Conservation (phyloP, 139 green algal genomes). For the Dunaliella sp. region DNA sequence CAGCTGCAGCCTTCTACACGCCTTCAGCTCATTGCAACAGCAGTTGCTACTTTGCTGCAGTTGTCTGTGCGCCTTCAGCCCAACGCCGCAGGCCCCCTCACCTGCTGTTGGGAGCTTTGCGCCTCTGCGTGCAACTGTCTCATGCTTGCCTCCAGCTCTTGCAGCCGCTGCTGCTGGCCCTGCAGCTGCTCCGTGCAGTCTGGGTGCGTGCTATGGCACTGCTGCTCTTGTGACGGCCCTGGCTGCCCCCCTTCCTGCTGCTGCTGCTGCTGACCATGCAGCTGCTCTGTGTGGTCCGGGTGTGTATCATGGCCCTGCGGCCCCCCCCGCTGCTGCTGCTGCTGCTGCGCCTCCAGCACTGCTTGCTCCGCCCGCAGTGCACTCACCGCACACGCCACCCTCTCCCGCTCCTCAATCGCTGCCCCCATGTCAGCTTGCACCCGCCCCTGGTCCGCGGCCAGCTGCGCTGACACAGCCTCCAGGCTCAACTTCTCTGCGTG, state of each 20-base stretch:
- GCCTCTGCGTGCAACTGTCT: not conserved
- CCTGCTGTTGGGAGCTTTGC: not conserved
- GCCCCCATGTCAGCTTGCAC: not conserved
- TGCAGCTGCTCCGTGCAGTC: conserved; percentile 22
- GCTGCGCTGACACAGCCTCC: not conserved
- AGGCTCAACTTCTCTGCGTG: not conserved
- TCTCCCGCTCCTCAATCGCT: not conserved
- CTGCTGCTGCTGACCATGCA: conserved; percentile 16
- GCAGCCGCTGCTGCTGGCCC: conserved; percentile 6
- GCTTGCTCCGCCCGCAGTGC: not conserved
- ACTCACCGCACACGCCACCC: not conserved
- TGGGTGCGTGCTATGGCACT: not conserved
- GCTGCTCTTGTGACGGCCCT: not conserved
- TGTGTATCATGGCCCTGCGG: not conserved
- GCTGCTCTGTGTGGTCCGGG: too few species aligned
- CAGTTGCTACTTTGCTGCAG: too few species aligned
- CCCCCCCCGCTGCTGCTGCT: conserved; percentile 10
- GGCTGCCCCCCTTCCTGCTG: not conserved
- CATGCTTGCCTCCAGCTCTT: not conserved
- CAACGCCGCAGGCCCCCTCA: too few species aligned
- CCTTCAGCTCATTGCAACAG: too few species aligned
- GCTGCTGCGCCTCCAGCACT: conserved; percentile 1
- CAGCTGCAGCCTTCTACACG: too few species aligned
- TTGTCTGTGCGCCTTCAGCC: too few species aligned
- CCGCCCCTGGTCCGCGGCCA: not conserved